Conservation (phyloP, 73 alveolate genomes). For the Diophrys sp. region DNA sequence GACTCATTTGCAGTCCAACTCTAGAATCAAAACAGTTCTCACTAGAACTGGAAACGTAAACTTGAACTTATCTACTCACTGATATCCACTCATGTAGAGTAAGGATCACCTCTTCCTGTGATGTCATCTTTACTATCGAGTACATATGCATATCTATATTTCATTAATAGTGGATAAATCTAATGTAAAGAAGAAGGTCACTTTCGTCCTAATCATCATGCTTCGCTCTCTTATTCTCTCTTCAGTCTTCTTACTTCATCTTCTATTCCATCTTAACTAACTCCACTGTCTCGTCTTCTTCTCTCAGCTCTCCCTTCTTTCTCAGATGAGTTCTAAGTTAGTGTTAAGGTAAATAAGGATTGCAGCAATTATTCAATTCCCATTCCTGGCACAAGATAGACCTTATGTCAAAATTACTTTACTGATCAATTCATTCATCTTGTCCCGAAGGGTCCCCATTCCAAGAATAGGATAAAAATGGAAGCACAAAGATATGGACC, state of each 20-base stretch:
- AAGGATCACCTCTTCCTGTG: background rate
- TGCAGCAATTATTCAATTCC: too few relatives aligned
- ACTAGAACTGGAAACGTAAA: conserved; percentile 45
- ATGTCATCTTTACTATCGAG: conserved; percentile 19
- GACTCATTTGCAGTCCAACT: too few relatives aligned
- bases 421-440: too few relatives aligned
- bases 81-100: conserved; percentile 1
- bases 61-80: conserved; percentile 43
- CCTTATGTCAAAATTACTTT: too few relatives aligned
- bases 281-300: conserved; percentile 69
- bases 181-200: conserved; percentile 91
- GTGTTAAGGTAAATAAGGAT: too few relatives aligned
- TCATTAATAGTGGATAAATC: conserved; percentile 86
- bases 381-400: too few relatives aligned
- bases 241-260: conserved; percentile 55
- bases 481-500: too few relatives aligned
- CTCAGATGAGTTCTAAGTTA: conserved; percentile 81
- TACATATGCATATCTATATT: conserved; percentile 69
- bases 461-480: too few relatives aligned
- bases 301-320: conserved; percentile 84
- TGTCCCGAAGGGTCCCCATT: too few relatives aligned
- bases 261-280: conserved; percentile 55
- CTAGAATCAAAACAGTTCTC: conserved; percentile 15
- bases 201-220: conserved; percentile 89
- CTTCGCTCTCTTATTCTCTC: conserved; percentile 75